Evolutionary conservation across 116 monocot species (phyloP), one percentile per base, ranked within the genome.

Genomic region (Iris pallida): DNA sequence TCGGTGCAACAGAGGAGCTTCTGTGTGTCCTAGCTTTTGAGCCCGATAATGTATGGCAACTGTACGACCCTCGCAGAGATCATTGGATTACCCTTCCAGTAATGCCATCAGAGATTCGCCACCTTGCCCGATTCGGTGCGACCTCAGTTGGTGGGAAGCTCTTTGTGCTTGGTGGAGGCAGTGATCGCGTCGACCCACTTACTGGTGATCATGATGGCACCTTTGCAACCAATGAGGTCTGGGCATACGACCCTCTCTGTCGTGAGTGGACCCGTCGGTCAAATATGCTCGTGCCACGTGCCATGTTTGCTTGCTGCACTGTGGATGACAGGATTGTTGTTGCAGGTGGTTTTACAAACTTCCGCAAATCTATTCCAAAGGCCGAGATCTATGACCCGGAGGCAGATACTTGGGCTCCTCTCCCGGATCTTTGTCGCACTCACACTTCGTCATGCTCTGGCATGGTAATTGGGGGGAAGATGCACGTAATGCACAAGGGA

Each of bases 401-500:
- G 59, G 53, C 78, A 8, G 90, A 93, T 17, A 6, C 49, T 5
- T 98, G 98, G 98, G 63, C 80, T 18, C 78, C 87, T 1, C 80
- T 98, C 4, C 93, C 98, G 0, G 82, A 98, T 68, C 83, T 98
- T 13, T 66, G 81, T 16, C 89, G 76, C 9, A 85, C 98, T 3
- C 87, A 90, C 11, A 86, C 83, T 20, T 98, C 98, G 10, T 90
- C 90, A 14, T 93, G 98, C 70, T 81, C 85, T 5, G 98, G 98
- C 14, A 44, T 93, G 40, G 93, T 90, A 10, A 83, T 93, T 8
- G 73, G 59, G 0, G 87, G 90, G 0, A 92, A 81, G 85, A 86
- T 98, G 87, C 98, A 98, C 48, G 93, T 98, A 12, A 30, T 98
- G 62, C 93, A 98, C 74, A 98, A 98, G 58, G 98, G 98, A 1